These are phyloP conservation scores for Lagenidium giganteum DNA, from an alignment of 352 stramenopile species.

Conservation along the genomic window DNA sequence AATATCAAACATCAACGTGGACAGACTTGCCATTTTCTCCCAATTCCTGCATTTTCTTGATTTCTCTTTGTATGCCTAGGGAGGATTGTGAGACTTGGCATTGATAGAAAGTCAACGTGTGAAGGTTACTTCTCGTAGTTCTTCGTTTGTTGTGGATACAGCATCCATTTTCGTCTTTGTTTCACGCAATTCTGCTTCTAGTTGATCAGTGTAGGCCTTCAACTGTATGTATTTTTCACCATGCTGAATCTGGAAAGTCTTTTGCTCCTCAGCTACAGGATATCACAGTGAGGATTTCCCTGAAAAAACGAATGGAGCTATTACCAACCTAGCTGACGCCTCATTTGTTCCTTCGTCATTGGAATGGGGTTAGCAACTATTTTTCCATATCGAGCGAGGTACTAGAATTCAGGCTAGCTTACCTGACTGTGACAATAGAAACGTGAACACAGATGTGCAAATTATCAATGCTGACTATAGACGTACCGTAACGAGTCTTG, in stretches of 20 bases:
- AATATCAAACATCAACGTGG: too few relatives aligned
- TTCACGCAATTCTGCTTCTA: constrained; percentile 77
- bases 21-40: constrained; percentile 76
- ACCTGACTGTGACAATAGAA: too few relatives aligned
- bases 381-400: constrained; percentile 3
- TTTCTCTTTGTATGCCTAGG: constrained; percentile 84
- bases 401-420: too few relatives aligned
- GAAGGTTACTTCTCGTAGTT: constrained; percentile 58
- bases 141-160: constrained; percentile 66
- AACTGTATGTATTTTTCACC: constrained; percentile 85
- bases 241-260: constrained; percentile 71
- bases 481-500: constrained; percentile 76
- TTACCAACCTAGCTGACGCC: constrained; percentile 72
- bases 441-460: too few relatives aligned
- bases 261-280: constrained; percentile 67
- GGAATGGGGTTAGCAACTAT: background rate
- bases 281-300: background rate
- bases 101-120: background rate
- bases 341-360: constrained; percentile 50
- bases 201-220: constrained; percentile 82
- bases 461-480: too few relatives aligned
- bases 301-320: background rate
- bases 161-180: constrained; percentile 77
- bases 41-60: constrained; percentile 82
- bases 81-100: background rate